phyloP scores from a whole-genome alignment of 768 basidiomycete genomes.

The Postia placenta region DNA sequence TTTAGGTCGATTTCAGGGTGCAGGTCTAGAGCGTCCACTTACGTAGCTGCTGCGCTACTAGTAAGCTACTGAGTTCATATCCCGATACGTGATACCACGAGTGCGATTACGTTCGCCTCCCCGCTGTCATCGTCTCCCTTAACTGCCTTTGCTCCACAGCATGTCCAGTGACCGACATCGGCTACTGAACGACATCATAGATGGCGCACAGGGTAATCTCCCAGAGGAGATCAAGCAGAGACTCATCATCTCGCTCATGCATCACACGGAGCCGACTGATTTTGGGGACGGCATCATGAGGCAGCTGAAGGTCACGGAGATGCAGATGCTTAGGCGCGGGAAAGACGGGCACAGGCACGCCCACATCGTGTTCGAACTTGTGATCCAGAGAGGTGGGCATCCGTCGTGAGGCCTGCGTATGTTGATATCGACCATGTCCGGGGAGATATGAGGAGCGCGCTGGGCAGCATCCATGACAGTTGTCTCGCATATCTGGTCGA shows the following conservation, averaged over 20 bases:
- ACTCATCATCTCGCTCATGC: conserved; percentile 35
- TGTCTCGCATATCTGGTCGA: conserved; percentile 15
- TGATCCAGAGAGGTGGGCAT: conserved; percentile 7
- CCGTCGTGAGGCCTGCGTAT: too few species aligned
- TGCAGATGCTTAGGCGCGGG: conserved; percentile 4
- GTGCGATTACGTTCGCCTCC: too few species aligned
- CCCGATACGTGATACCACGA: too few species aligned
- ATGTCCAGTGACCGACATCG: not conserved
- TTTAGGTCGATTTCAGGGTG: too few species aligned
- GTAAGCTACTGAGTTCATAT: too few species aligned
- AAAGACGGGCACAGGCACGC: conserved; percentile 13
- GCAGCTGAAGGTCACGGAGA: conserved; percentile 4
- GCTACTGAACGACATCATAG: too few species aligned
- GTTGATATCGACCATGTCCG: too few species aligned
- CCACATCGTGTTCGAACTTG: conserved; percentile 7
- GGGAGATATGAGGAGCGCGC: conserved; percentile 15
- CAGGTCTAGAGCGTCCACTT: too few species aligned
- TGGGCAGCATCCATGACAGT: conserved; percentile 12
- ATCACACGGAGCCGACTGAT: conserved; percentile 15
- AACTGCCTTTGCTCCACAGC: not conserved
- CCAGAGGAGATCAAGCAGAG: conserved; percentile 42
- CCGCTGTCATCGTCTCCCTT: too few species aligned
- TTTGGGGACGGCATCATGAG: not conserved
- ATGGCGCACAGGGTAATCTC: conserved; percentile 38
- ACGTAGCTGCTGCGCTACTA: too few species aligned